These are phyloP conservation scores for Coffea humblotiana DNA, from an alignment of 305 asterid species.

Conservation along the genomic window DNA sequence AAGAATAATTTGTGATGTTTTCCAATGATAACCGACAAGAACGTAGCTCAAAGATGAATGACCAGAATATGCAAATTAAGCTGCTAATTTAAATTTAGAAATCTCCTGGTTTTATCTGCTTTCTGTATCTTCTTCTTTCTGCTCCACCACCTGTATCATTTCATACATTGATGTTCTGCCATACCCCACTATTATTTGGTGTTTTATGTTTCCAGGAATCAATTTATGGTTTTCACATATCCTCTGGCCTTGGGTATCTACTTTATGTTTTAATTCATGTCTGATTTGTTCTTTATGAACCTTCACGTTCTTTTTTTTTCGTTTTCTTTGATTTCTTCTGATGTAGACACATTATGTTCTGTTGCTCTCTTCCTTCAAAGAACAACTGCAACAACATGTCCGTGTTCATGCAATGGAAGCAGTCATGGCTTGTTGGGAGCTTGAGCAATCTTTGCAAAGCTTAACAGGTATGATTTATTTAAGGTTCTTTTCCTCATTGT, in stretches of 20 bases:
- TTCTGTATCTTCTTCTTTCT: neutral
- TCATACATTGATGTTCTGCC: neutral
- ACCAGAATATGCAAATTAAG: neutral
- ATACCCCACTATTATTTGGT: neutral
- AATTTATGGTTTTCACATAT: neutral
- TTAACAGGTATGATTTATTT: slow-evolving; percentile 57
- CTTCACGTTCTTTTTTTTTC: neutral
- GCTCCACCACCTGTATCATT: neutral
- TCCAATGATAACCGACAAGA: neutral
- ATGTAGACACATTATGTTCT: slow-evolving; percentile 84
- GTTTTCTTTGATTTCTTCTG: slow-evolving; percentile 13
- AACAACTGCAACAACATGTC: slow-evolving; percentile 95
- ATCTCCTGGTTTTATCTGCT: neutral
- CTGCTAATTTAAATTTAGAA: neutral
- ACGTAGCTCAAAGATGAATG: neutral
- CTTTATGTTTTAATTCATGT: neutral
- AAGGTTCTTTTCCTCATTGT: neutral
- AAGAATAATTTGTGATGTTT: neutral
- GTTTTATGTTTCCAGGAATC: neutral
- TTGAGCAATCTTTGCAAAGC: slow-evolving; percentile 95
- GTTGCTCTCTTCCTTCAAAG: slow-evolving; percentile 92
- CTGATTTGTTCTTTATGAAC: slow-evolving; percentile 4
- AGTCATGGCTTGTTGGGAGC: slow-evolving; percentile 99
- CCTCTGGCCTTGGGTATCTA: neutral
- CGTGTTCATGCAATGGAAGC: slow-evolving; percentile 99